These are phyloP conservation scores for Dryadomyces quercivorus DNA, from an alignment of 2,329 filamentous ascomycete genomes.

Conservation along the genomic window DNA sequence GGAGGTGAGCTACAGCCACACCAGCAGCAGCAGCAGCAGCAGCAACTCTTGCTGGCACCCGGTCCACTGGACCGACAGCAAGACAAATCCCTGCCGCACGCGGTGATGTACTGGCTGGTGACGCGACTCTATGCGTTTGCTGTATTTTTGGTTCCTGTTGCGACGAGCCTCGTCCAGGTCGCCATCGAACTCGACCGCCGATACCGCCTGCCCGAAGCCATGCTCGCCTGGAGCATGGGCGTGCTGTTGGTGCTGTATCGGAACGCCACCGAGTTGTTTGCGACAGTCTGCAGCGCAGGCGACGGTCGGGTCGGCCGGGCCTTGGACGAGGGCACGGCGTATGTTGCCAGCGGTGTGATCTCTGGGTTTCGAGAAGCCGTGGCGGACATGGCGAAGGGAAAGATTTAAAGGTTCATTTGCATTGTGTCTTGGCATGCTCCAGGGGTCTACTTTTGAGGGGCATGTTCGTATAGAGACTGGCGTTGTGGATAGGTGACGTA, in stretches of 20 bases:
- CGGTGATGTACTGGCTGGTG: constrained; percentile 11
- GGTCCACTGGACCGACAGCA: constrained; percentile 4
- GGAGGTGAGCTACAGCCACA: neutral
- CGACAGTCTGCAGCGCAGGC: constrained; percentile 9
- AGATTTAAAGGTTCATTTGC: neutral
- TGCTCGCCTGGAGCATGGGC: constrained; percentile 6
- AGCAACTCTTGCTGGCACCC: neutral
- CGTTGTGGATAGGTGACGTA: constrained; percentile 6
- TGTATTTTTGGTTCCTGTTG: constrained; percentile 9
- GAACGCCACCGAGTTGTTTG: constrained; percentile 6
- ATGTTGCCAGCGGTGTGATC: constrained; percentile 13
- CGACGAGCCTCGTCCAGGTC: neutral
- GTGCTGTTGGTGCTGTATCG: constrained; percentile 4
- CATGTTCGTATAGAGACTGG: constrained; percentile 10
- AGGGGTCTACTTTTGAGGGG: no score
- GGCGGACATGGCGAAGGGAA: constrained; percentile 9
- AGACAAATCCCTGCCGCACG: constrained; percentile 8
- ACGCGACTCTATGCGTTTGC: constrained; percentile 8
- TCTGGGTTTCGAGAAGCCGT: constrained; percentile 15
- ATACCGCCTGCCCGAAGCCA: constrained; percentile 11
- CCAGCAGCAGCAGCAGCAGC: constrained; percentile 7
- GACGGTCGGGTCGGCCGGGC: constrained; percentile 12
- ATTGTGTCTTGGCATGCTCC: neutral
- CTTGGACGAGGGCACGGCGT: constrained; percentile 14
- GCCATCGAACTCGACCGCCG: constrained; percentile 11